Base-by-base conservation (phyloP, 805 yeast species). In the Kodamaea lidongshanica region DNA sequence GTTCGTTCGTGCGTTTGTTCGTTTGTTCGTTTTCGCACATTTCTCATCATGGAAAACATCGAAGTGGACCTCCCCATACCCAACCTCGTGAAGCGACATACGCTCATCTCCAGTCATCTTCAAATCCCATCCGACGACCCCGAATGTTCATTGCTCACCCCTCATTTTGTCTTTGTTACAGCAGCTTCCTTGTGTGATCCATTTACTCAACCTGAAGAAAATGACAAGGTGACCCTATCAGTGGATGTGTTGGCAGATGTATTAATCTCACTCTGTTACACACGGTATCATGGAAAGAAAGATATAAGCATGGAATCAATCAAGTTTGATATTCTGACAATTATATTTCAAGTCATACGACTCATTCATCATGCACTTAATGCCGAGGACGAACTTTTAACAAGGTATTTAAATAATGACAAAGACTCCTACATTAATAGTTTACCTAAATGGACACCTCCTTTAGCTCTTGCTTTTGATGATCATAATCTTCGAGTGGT, bases 131-230 rank as follows among this genome's bases (percentile, higher is more conserved):
- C 22, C 14, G 12, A 15, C 17, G 25, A 28, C 11, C 11, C 25
- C 16, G 31, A 28, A 19, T 15, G 24, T 28, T 34, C 20, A 32
- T 33, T 16, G 34, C 26, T 16, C 22, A 12, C 14, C 19, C 17
- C 30, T 9, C 11, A 13, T 4, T 40, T 25, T 24, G 23, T 39
- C 22, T 37, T 34, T 32, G 13, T 33, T 15, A 28, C 39, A 3
- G 26, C 17, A 12, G 48, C 52, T 11, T 46, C 47, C 12, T 34
- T 50, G 9, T 50, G 67, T 32, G 88, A 81, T 48, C 85, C 87
- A 3, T 60, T 68, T 42, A 77, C 87, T 1, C 85, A 79, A 42
- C 87, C 92, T 0, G 66, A 69, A 16, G 82, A 78, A 23, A 66
- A 65, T 14, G 80, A 74, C 33, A 51, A 56, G 8, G 55, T 61